Conservation (phyloP, 257 asterid species). For the Solanum sitiens region DNA sequence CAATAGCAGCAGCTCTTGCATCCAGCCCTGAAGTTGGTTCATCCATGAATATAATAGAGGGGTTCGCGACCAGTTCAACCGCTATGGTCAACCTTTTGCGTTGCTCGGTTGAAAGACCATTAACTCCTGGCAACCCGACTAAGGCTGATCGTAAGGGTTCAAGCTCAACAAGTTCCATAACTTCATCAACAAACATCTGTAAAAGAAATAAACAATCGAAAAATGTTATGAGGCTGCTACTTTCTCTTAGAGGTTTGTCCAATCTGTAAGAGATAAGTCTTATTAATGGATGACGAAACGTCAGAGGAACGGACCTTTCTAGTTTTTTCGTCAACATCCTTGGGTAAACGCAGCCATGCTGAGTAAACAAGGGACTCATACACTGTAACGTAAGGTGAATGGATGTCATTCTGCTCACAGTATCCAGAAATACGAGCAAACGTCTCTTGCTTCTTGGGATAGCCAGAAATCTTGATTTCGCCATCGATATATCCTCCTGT, state of each 20-base stretch:
- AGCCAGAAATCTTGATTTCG: constrained; percentile 47
- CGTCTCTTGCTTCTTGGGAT: constrained; percentile 51
- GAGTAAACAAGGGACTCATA: constrained; percentile 52
- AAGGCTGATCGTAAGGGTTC: constrained; percentile 33
- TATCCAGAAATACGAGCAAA: constrained; percentile 70
- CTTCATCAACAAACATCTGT: constrained; percentile 45
- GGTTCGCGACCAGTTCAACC: constrained; percentile 58
- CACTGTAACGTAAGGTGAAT: constrained; percentile 57
- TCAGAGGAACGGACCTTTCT: constrained; percentile 28
- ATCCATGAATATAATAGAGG: constrained; percentile 67
- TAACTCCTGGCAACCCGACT: constrained; percentile 59
- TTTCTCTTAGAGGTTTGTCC: background rate
- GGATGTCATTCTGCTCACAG: constrained; percentile 64
- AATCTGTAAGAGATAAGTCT: background rate
- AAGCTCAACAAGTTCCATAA: constrained; percentile 64
- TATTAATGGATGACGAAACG: background rate
- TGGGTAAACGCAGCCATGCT: constrained; percentile 55
- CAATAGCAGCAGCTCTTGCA: constrained; percentile 72
- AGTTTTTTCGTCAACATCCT: constrained; percentile 24
- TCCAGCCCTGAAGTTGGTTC: constrained; percentile 68
- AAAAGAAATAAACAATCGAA: background rate
- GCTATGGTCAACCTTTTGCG: constrained; percentile 65
- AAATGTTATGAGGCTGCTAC: background rate
- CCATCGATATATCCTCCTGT: constrained; percentile 62
- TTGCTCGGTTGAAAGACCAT: constrained; percentile 62